Base-by-base conservation (phyloP, 129 eudicot genomes). In the Glebionis coronaria region DNA sequence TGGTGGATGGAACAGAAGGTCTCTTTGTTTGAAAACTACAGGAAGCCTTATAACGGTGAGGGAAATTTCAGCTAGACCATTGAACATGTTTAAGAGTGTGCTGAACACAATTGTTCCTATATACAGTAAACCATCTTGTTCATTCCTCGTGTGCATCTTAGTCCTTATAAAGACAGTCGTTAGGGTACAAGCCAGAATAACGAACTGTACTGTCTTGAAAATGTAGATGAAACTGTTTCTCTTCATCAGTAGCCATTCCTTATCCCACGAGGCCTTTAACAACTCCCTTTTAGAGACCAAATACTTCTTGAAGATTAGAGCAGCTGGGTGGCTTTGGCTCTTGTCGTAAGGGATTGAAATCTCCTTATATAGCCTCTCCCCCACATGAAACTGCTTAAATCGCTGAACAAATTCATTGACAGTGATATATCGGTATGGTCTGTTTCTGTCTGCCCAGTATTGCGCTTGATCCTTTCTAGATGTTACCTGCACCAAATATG, bases 391-490 rank as follows among this genome's bases (percentile, higher is more conserved):
- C 28, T 61, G 73, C 71, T 68, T 84, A 78, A 90, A 90, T 7
- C 71, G 66, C 20, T 53, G 75, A 16, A 73, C 84, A 25, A 90
- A 84, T 19, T 87, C 90, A 0, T 56, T 0, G 2, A 90, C 95
- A 3, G 95, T 72, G 20, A 72, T 82, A 61, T 84, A 90, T 60
- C 47, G 65, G 77, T 84, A 90, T 4, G 85, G 85, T 62, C 72
- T 79, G 68, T 46, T 76, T 56, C 71, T 78, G 62, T 90, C 84
- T 5, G 67, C 76, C 97, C 97, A 90, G 68, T 90, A 90, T 61
- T 90, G 95, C 71, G 82, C 89, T 74, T 90, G 97, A 56, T 90
- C 95, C 70, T 82, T 90, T 71, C 69, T 74, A 61, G 97, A 90
- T 4, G 92, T 87, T 59, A 90, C 97, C 97, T 88, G 14, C 44